A percentile compares a stretch with the other conserved stretches of the same genome.
Conservation (phyloP, 169 alveolate species). For the Plasmodium gallinaceum region DNA sequence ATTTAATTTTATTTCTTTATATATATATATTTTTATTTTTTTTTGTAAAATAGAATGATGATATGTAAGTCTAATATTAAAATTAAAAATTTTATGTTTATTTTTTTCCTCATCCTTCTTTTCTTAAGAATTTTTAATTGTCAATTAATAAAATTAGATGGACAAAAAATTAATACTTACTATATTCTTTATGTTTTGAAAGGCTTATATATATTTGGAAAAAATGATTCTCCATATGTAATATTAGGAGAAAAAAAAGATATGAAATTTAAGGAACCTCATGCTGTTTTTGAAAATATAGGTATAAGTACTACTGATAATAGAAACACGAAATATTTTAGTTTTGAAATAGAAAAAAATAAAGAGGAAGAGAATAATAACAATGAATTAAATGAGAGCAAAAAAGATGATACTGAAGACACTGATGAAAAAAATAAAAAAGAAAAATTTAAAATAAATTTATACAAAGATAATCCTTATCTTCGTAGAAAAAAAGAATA, state of each 20-base stretch:
- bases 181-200: conserved; percentile 76
- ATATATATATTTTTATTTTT: background rate
- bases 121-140: conserved; percentile 35
- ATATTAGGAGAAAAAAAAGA: conserved; percentile 73
- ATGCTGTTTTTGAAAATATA: conserved; percentile 69
- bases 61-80: conserved; percentile 67
- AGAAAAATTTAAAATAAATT: conserved; percentile 49
- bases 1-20: background rate
- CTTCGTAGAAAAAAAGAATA: conserved; percentile 49
- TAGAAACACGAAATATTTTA: conserved; percentile 68
- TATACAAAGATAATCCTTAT: conserved; percentile 68
- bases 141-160: conserved; percentile 75
- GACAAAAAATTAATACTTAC: conserved; percentile 70
- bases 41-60: conserved; percentile 30
- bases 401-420: background rate
- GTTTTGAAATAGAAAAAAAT: conserved; percentile 28
- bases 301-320: conserved; percentile 73
- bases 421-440: conserved; percentile 32
- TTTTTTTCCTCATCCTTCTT: conserved; percentile 28
- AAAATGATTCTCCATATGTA: conserved; percentile 64
- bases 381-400: background rate
- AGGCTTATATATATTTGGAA: conserved; percentile 70
- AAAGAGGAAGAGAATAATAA: background rate
- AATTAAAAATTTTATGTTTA: conserved; percentile 11
- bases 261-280: conserved; percentile 38